A percentile compares a stretch with the other conserved stretches of the same genome.
Evolutionary conservation across 2,329 filamentous ascomycete species (phyloP).

Genomic region (Leptographium radiaticola): DNA sequence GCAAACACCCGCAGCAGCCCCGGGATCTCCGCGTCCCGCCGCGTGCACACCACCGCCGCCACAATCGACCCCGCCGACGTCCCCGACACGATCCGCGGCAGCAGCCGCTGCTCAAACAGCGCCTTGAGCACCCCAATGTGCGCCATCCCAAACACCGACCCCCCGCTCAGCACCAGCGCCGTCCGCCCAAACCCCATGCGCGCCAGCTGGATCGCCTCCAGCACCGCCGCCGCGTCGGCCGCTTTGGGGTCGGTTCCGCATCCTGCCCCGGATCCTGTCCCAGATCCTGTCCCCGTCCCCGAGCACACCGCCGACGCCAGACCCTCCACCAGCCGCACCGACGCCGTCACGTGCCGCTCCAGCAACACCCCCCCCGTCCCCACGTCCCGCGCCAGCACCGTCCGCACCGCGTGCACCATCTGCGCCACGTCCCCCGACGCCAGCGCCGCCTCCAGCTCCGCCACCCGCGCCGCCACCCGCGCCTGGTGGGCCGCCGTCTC

Average conservation of each 20-base stretch:
- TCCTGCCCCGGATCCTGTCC: too few relatives aligned
- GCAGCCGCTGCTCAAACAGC: conserved; percentile 58
- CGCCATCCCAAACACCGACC: conserved; percentile 83
- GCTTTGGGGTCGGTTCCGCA: too few relatives aligned
- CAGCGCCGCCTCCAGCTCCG: conserved; percentile 62
- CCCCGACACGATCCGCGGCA: conserved; percentile 78
- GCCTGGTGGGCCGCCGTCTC: conserved; percentile 21
- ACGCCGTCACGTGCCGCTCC: conserved; percentile 74
- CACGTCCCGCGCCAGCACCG: conserved; percentile 64
- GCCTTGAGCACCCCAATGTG: conserved; percentile 81
- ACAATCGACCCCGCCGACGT: conserved; percentile 83
- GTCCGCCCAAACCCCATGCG: conserved; percentile 77
- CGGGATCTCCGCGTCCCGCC: conserved; percentile 67
- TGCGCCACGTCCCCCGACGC: conserved; percentile 55
- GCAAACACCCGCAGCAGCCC: conserved; percentile 56
- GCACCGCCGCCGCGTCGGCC: conserved; percentile 42
- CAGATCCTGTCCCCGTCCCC: too few relatives aligned
- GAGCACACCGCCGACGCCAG: conserved; percentile 38
- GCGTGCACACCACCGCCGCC: conserved; percentile 64
- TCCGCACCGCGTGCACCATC: conserved; percentile 74
- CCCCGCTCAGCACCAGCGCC: conserved; percentile 70
- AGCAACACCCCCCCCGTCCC: conserved; percentile 69
- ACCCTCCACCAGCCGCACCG: conserved; percentile 58
- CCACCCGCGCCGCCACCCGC: conserved; percentile 50
- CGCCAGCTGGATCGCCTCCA: conserved; percentile 58